Evolutionary conservation across 108 stramenopile genomes (phyloP), one percentile per base, ranked within the genome.

Genomic region (Hondaea fermentalgiana): DNA sequence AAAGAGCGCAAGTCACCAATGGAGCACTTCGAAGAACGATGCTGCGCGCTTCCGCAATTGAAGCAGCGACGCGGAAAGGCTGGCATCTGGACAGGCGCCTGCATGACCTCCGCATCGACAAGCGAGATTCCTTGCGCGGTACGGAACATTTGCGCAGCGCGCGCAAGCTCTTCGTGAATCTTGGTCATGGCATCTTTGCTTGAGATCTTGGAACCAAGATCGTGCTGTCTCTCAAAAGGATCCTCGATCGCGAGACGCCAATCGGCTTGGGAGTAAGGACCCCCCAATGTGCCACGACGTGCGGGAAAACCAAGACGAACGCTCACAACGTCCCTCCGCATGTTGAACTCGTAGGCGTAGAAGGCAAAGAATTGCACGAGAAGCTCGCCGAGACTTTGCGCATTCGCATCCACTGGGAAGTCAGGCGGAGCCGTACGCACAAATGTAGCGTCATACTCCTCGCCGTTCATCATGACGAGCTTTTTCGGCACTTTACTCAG

Each of bases 51-150:
- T 23, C 76, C 76, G 76, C 76, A 83, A 83, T 53, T 83, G 51
- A 83, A 83, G 76, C 76, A 83, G n/a, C 76, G 45, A 12, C 76
- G 76, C n/a, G 76, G 76, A 28, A 83, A 83, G n/a, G 76, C 76
- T 17, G 51, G 64, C 21, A 17, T 17, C 14, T 69, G 8, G 45
- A 21, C n/a, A 14, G 51, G 76, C 43, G 49, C 51, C 51, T 83
- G 10, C 14, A 69, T 17, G 64, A 69, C 64, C 8, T 12, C 17
- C 25, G 8, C 76, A 12, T 83, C 76, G 12, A 47, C 3, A 6
- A 83, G 51, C 14, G 23, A 8, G 1, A 1, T 69, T 14, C 64
- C 42, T 69, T 69, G 6, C 14, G 23, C 25, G 10, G 0, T n/a
- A 8, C 55, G 55, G 55, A 83, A 28, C 16, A 83, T 43, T 16